These are phyloP conservation scores for Suhomyces tanzawaensis DNA, from an alignment of 805 yeast genomes.

Conservation along the genomic window DNA sequence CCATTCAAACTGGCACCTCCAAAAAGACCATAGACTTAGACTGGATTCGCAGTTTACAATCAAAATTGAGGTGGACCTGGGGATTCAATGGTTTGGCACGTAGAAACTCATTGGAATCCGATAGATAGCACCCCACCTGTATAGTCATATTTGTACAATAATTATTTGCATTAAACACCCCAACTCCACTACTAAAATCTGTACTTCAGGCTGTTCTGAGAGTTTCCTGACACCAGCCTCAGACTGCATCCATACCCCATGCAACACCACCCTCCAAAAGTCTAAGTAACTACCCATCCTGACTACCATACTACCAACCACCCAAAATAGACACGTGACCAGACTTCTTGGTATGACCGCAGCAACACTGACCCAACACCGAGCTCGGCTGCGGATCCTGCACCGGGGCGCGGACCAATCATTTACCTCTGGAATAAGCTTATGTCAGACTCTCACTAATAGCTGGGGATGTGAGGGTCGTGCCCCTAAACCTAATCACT, in stretches of 20 bases:
- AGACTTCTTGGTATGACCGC: neutral
- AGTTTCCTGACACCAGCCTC: too few relatives aligned
- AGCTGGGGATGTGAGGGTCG: slow-evolving; percentile 5
- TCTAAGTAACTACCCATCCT: too few relatives aligned
- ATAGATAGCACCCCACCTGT: neutral
- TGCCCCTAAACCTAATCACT: neutral
- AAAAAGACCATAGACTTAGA: slow-evolving; percentile 11
- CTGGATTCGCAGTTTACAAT: slow-evolving; percentile 13
- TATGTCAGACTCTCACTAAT: neutral
- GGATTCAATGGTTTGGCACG: slow-evolving; percentile 5
- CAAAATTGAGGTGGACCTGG: slow-evolving; percentile 12
- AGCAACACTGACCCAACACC: neutral
- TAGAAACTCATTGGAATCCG: slow-evolving; percentile 5
- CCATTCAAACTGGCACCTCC: neutral
- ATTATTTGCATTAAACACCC: neutral
- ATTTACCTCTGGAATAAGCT: neutral
- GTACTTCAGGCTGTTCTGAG: too few relatives aligned
- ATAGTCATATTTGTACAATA: neutral
- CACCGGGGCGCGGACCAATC: neutral
- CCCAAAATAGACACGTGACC: too few relatives aligned
- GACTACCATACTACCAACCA: too few relatives aligned
- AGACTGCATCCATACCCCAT: too few relatives aligned
- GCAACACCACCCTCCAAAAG: too few relatives aligned
- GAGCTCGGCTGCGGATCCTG: slow-evolving; percentile 1
- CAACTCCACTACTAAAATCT: too few relatives aligned